Evolutionary conservation across 2,329 filamentous ascomycete genomes (phyloP).

Genomic region (Sporothrix euskadiensis): DNA sequence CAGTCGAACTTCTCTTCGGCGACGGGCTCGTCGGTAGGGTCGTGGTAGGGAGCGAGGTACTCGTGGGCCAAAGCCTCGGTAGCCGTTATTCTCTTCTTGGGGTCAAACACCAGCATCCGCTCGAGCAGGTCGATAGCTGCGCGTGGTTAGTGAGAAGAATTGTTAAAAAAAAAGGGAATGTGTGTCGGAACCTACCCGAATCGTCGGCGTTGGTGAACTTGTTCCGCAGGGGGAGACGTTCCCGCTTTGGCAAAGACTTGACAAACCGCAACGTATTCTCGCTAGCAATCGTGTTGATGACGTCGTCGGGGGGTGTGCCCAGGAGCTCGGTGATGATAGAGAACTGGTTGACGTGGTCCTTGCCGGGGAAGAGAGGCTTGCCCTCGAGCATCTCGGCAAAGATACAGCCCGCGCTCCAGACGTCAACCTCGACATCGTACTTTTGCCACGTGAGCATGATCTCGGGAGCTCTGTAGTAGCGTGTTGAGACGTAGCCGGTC

Average conservation of each 20-base stretch:
- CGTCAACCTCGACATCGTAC: constrained; percentile 98
- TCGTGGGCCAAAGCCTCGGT: constrained; percentile 83
- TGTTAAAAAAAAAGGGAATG: not conserved
- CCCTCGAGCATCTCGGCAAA: constrained; percentile 99
- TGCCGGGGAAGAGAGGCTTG: constrained; percentile 96
- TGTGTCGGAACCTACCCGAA: constrained; percentile 57
- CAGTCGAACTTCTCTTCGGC: constrained; percentile 98
- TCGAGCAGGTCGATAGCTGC: constrained; percentile 90
- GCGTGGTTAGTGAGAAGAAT: constrained; percentile 6
- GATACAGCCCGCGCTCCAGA: constrained; percentile 98
- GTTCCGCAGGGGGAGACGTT: constrained; percentile 78
- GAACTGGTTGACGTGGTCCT: constrained; percentile 99
- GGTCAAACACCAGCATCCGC: constrained; percentile 96
- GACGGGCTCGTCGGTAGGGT: constrained; percentile 92
- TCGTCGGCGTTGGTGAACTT: constrained; percentile 97
- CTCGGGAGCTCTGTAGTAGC: constrained; percentile 97
- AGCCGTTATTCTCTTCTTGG: constrained; percentile 91
- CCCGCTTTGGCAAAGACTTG: constrained; percentile 92
- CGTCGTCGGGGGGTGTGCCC: constrained; percentile 94
- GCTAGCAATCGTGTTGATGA: constrained; percentile 97
- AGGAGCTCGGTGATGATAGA: constrained; percentile 98
- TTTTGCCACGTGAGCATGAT: constrained; percentile 99
- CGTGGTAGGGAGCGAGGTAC: constrained; percentile 95
- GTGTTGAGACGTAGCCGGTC: constrained; percentile 97
- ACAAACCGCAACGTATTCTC: constrained; percentile 98